These are phyloP conservation scores for Aureobasidium vineae DNA, from an alignment of 2,329 filamentous ascomycete species.

Conservation along the genomic window DNA sequence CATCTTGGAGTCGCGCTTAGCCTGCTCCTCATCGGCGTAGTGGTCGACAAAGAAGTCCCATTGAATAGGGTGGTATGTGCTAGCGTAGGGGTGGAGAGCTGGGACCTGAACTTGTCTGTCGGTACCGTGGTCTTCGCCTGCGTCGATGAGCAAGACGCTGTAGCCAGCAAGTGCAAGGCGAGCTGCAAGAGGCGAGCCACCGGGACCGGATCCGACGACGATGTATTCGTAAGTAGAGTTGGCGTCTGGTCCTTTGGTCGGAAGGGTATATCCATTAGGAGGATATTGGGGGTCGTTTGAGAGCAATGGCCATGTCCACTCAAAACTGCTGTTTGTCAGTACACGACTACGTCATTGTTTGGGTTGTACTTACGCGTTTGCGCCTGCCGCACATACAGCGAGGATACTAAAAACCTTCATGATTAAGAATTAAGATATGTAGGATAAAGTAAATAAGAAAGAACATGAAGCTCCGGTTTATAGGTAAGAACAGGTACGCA, in stretches of 20 bases:
- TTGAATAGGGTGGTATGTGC: slow-evolving; percentile 55
- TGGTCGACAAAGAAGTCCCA: slow-evolving; percentile 67
- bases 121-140: slow-evolving; percentile 57
- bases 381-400: not conserved
- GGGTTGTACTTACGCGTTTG: slow-evolving; percentile 7
- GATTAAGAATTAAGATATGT: not conserved
- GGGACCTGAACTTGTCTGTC: slow-evolving; percentile 55
- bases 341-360: no score
- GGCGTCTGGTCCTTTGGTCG: not conserved
- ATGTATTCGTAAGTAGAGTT: slow-evolving; percentile 57
- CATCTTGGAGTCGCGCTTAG: slow-evolving; percentile 59
- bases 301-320: slow-evolving; percentile 11
- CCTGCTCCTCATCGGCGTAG: slow-evolving; percentile 55
- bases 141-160: slow-evolving; percentile 61
- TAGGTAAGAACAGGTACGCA: no score
- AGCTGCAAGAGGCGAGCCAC: slow-evolving; percentile 58
- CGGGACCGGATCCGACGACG: slow-evolving; percentile 60
- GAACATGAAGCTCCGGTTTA: no score
- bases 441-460: not conserved
- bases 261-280: slow-evolving; percentile 11
- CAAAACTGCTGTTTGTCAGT: not conserved
- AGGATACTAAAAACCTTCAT: slow-evolving; percentile 16
- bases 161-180: slow-evolving; percentile 59
- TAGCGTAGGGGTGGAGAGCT: slow-evolving; percentile 53
- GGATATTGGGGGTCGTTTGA: not conserved